Base-by-base conservation (phyloP, 306 rosid species). In the Quercus mongolica region DNA sequence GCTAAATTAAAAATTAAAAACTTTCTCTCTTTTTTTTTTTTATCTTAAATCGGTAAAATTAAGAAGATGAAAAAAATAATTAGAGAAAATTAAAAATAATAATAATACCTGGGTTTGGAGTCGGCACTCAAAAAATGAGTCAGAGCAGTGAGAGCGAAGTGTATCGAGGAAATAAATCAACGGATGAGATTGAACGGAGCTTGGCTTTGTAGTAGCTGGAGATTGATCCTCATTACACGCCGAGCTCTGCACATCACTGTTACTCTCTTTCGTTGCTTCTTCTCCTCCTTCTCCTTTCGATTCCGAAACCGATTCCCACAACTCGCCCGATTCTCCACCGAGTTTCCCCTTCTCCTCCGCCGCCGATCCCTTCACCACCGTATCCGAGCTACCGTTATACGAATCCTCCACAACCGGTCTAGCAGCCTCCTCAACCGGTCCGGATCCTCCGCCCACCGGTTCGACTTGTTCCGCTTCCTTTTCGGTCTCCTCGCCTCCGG, bases 241-340 rank as follows among this genome's bases (percentile, higher is more conserved):
- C 71, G 81, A 72, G 78, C 85, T 69, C 64, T 75, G 80, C 65
- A 76, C 75, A 19, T 76, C 84, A 55, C 84, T 81, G 41, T 17
- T 62, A 63, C 84, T 77, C 73, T 71, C 77, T 49, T 74, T 69
- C 63, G 54, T 14, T 21, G 28, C 79, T 62, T 69, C 68, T 41
- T 77, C 82, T 49, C 17, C 17, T 49, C 17, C 82, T 12, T 4
- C 54, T 12, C 54, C 54, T 20, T 71, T 73, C 13, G 83, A 73
- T 59, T 79, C 84, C 12, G 80, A 79, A 49, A 44, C 76, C 73
- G 84, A 75, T 63, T 73, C 83, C 52, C 65, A 26, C 73, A 71
- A 68, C 77, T 76, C 81, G 52, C 52, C 78, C 26, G 81, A 76
- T 69, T 72, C 31, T 20, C 31, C 65, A 4, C 30, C 31, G 14